Conservation (phyloP, 495 filamentous ascomycete species). For the Trichoderma gamsii region DNA sequence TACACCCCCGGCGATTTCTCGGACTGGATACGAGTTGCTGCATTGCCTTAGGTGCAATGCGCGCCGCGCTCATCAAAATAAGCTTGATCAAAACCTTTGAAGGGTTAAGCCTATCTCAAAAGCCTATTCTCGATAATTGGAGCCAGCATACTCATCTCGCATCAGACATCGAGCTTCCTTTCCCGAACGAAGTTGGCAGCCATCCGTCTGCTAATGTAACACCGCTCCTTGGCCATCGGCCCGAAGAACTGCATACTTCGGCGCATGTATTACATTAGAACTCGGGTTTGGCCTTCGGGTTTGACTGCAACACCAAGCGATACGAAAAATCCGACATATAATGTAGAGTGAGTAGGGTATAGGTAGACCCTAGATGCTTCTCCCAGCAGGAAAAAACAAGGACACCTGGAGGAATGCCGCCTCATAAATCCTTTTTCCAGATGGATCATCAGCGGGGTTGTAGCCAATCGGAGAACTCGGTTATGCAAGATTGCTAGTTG, state of each 20-base stretch:
- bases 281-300: neutral
- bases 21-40: neutral
- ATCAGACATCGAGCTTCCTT: neutral
- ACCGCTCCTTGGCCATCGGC: conserved; percentile 2
- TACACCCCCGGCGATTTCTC: neutral
- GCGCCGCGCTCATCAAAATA: neutral
- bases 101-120: neutral
- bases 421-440: neutral
- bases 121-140: neutral
- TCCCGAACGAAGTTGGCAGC: neutral
- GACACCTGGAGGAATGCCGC: neutral
- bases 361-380: neutral
- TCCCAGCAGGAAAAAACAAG: neutral
- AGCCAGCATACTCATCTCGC: neutral
- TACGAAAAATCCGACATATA: neutral
- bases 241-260: neutral
- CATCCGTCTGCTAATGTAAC: neutral
- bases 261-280: neutral
- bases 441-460: neutral
- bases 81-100: neutral
- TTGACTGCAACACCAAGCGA: neutral
- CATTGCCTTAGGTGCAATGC: neutral
- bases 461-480: neutral
- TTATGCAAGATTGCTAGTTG: neutral
- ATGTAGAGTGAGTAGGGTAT: neutral